phyloP scores from a whole-genome alignment of 768 basidiomycete species.

The Leucocoprinus birnbaumii region DNA sequence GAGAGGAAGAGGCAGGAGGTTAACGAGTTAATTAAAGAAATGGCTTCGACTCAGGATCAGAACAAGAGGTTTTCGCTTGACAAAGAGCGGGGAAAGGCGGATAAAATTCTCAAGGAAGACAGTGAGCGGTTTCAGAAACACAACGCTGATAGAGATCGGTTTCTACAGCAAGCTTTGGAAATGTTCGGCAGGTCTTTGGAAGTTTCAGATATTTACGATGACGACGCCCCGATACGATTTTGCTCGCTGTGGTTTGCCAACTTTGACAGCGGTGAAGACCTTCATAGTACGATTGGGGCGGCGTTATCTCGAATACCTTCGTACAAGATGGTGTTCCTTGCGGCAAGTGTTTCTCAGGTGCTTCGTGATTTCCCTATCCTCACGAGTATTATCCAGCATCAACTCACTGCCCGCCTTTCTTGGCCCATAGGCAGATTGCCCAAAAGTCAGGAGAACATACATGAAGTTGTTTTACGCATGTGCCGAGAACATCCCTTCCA shows the following conservation, averaged over 20 bases:
- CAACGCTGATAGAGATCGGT: slow-evolving; percentile 47
- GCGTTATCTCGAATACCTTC: slow-evolving; percentile 70
- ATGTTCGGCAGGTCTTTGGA: slow-evolving; percentile 84
- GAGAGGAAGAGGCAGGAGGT: slow-evolving; percentile 75
- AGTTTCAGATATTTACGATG: slow-evolving; percentile 70
- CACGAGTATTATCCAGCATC: slow-evolving; percentile 48
- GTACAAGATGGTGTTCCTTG: slow-evolving; percentile 85
- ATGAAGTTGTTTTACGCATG: slow-evolving; percentile 67
- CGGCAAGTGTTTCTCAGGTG: slow-evolving; percentile 34
- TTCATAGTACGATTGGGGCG: slow-evolving; percentile 33
- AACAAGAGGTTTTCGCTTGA: slow-evolving; percentile 17
- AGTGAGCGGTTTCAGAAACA: slow-evolving; percentile 53
- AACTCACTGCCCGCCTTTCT: slow-evolving; percentile 87
- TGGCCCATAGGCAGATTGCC: slow-evolving; percentile 23
- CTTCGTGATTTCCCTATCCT: background rate
- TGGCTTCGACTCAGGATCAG: slow-evolving; percentile 18
- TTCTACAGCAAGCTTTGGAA: slow-evolving; percentile 71
- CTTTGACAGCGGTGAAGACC: slow-evolving; percentile 57
- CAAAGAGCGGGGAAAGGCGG: slow-evolving; percentile 27
- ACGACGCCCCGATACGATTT: slow-evolving; percentile 74
- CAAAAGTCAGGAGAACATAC: slow-evolving; percentile 57
- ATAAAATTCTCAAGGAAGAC: slow-evolving; percentile 40
- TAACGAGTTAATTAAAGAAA: slow-evolving; percentile 40
- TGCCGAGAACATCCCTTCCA: slow-evolving; percentile 93
- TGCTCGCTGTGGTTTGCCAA: slow-evolving; percentile 93